Evolutionary conservation across 352 stramenopile species (phyloP).

Genomic region (Globisporangium mamillatum): DNA sequence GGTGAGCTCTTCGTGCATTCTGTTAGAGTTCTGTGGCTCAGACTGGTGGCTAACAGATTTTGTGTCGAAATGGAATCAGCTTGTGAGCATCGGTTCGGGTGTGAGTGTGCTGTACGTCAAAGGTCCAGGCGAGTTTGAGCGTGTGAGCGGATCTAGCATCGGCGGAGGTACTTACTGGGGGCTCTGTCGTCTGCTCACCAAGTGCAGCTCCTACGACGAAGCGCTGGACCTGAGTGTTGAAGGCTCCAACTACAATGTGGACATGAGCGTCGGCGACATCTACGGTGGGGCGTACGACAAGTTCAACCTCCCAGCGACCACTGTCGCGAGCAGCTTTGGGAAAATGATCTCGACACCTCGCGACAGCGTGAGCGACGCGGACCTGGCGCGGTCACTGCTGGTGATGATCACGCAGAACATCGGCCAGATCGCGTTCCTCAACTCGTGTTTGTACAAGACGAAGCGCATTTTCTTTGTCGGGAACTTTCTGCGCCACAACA

Average conservation of each 20-base stretch:
- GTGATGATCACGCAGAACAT: conserved; percentile 99
- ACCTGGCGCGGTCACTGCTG: conserved; percentile 95
- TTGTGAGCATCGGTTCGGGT: conserved; percentile 98
- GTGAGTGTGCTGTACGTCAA: conserved; percentile 96
- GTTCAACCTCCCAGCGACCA: conserved; percentile 88
- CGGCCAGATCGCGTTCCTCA: conserved; percentile 97
- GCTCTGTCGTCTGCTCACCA: conserved; percentile 94
- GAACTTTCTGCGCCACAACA: conserved; percentile 98
- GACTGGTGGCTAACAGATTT: neutral
- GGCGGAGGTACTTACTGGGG: conserved; percentile 99
- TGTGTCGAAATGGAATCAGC: conserved; percentile 23
- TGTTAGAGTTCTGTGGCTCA: neutral
- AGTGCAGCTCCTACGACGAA: conserved; percentile 83
- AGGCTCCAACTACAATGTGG: conserved; percentile 84
- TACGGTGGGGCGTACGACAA: conserved; percentile 96
- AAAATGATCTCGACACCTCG: conserved; percentile 78
- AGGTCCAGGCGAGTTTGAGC: conserved; percentile 92
- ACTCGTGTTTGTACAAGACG: conserved; percentile 96
- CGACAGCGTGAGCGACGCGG: conserved; percentile 88
- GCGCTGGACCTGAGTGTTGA: conserved; percentile 77
- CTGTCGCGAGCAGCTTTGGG: conserved; percentile 97
- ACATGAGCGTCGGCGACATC: conserved; percentile 99
- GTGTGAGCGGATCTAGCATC: conserved; percentile 98
- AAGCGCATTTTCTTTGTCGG: conserved; percentile 96
- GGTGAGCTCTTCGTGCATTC: conserved; percentile 29